Percentiles rank a stretch among this genome's conserved stretches.
phyloP scores from a whole-genome alignment of 106 monocot genomes.

The Phalaenopsis equestris region DNA sequence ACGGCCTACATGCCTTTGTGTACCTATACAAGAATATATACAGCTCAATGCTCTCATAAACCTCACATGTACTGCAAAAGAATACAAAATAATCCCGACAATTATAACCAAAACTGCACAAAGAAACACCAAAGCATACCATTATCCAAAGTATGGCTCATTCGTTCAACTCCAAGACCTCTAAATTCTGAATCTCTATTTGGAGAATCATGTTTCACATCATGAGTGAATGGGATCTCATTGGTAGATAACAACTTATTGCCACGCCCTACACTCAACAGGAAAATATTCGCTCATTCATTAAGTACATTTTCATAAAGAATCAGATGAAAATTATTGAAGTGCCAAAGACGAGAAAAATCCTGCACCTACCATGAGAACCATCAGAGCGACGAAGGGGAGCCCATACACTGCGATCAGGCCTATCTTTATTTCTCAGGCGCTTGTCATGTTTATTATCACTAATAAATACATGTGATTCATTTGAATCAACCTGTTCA shows the following conservation, averaged over 20 bases:
- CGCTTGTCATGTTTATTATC: constrained; percentile 66
- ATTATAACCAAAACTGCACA: not conserved
- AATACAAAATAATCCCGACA: not conserved
- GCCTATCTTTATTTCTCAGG: constrained; percentile 64
- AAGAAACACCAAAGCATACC: constrained; percentile 23
- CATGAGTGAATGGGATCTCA: constrained; percentile 14
- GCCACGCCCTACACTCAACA: constrained; percentile 8
- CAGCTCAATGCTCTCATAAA: not conserved
- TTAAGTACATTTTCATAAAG: not conserved
- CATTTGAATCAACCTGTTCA: constrained; percentile 29
- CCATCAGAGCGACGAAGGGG: constrained; percentile 53
- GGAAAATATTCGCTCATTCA: not conserved
- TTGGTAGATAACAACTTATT: constrained; percentile 6
- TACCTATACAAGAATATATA: constrained; percentile 24
- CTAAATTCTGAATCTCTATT: constrained; percentile 30
- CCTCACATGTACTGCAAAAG: not conserved
- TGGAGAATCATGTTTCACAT: constrained; percentile 28
- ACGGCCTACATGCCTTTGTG: constrained; percentile 53
- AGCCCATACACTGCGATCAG: constrained; percentile 82
- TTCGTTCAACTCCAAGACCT: constrained; percentile 19
- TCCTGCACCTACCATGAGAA: constrained; percentile 14
- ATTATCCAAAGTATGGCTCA: constrained; percentile 36
- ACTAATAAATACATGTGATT: constrained; percentile 15
- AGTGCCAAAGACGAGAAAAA: not conserved
- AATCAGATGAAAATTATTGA: not conserved